Evolutionary conservation across 2,329 filamentous ascomycete genomes (phyloP).

Genomic region (Ophiostoma fasciatum): DNA sequence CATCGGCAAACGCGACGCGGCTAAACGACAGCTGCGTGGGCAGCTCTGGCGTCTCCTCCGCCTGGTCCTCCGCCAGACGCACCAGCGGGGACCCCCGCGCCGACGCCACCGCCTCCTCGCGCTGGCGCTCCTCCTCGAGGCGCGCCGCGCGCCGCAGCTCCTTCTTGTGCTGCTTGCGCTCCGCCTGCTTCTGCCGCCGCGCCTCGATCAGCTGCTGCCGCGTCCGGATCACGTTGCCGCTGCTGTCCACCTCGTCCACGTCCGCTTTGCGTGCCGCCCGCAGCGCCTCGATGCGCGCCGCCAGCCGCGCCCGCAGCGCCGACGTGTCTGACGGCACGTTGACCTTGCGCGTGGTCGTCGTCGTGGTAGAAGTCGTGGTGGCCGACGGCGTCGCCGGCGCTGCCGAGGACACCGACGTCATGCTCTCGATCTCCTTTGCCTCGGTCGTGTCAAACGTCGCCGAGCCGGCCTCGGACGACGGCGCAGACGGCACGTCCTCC

Average conservation of each 20-base stretch:
- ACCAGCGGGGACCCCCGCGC: slow-evolving; percentile 42
- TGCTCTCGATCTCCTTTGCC: slow-evolving; percentile 33
- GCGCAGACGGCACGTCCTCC: slow-evolving; percentile 22
- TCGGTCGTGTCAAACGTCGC: slow-evolving; percentile 41
- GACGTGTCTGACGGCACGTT: slow-evolving; percentile 49
- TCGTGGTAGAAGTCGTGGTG: neutral
- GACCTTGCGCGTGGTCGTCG: slow-evolving; percentile 2
- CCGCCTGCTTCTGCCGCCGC: slow-evolving; percentile 71
- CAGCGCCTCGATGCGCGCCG: slow-evolving; percentile 70
- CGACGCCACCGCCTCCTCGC: slow-evolving; percentile 44
- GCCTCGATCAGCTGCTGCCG: slow-evolving; percentile 86
- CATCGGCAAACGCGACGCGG: slow-evolving; percentile 79
- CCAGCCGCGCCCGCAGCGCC: slow-evolving; percentile 61
- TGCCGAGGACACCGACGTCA: slow-evolving; percentile 18
- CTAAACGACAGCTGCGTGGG: slow-evolving; percentile 73
- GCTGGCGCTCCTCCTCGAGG: slow-evolving; percentile 58
- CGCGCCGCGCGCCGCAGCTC: slow-evolving; percentile 63
- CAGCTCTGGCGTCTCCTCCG: slow-evolving; percentile 21
- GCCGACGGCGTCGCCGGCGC: neutral
- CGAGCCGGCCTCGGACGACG: slow-evolving; percentile 31
- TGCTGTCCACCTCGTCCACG: slow-evolving; percentile 28
- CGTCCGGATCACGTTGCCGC: slow-evolving; percentile 70
- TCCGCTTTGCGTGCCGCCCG: slow-evolving; percentile 80
- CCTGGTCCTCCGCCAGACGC: slow-evolving; percentile 30
- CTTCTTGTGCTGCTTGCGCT: slow-evolving; percentile 80